Percentiles rank a stretch among this genome's conserved stretches.
phyloP scores from a whole-genome alignment of 83 land plant genomes.

The Diphasiastrum complanatum region DNA sequence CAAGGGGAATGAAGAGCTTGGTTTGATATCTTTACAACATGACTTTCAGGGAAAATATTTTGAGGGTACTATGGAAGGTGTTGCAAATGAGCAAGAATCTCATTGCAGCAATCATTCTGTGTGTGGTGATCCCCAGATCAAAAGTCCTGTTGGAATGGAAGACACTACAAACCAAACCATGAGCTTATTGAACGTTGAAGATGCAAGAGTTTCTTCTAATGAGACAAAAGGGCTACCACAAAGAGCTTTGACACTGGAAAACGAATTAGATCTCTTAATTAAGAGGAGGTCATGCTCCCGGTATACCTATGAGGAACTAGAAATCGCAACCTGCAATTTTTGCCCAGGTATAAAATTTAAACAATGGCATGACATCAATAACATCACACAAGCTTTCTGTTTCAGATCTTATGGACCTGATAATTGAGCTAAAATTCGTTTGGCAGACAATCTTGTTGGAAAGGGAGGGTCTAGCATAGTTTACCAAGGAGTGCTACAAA shows the following conservation, averaged over 20 bases:
- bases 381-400: background rate
- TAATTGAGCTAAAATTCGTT: slow-evolving; percentile 7
- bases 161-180: too few relatives aligned
- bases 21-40: background rate
- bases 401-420: background rate
- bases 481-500: slow-evolving; percentile 52
- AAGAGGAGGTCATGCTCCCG: slow-evolving; percentile 49
- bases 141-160: too few relatives aligned
- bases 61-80: too few relatives aligned
- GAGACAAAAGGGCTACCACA: too few relatives aligned
- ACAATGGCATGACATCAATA: background rate
- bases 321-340: slow-evolving; percentile 51
- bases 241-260: slow-evolving; percentile 16
- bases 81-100: too few relatives aligned
- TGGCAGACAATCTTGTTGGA: slow-evolving; percentile 67
- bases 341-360: slow-evolving; percentile 46
- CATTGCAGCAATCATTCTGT: too few relatives aligned
- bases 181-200: too few relatives aligned
- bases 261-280: slow-evolving; percentile 40
- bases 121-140: too few relatives aligned
- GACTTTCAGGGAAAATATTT: too few relatives aligned
- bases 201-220: too few relatives aligned
- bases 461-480: slow-evolving; percentile 77
- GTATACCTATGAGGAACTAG: slow-evolving; percentile 47
- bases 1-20: background rate